These are phyloP conservation scores for Aegilops tauschii DNA, from an alignment of 176 grass and related monocot species.

Conservation along the genomic window DNA sequence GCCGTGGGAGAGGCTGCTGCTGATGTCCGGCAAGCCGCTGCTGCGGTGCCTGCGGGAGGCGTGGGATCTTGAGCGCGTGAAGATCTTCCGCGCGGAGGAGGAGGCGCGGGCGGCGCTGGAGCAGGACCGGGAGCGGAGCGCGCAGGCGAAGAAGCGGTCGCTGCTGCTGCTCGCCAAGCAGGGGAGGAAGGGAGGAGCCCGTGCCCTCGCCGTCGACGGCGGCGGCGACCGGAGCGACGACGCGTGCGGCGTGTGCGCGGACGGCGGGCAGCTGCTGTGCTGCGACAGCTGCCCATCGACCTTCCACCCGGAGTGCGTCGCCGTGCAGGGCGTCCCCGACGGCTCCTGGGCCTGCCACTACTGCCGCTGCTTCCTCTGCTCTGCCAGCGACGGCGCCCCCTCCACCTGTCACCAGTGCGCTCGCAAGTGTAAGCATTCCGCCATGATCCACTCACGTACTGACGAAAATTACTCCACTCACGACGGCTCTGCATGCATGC, in stretches of 20 bases:
- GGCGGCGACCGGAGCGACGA: conserved; percentile 68
- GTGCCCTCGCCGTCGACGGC: not conserved
- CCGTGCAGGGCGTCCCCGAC: conserved; percentile 42
- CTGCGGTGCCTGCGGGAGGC: conserved; percentile 51
- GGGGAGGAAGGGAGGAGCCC: not conserved
- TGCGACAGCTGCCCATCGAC: conserved; percentile 81
- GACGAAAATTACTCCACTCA: not conserved
- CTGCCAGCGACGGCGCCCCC: conserved; percentile 29
- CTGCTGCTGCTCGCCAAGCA: not conserved
- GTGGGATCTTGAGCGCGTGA: conserved; percentile 34
- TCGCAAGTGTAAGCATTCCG: conserved; percentile 45
- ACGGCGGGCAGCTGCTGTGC: conserved; percentile 72
- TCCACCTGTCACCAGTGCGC: conserved; percentile 58
- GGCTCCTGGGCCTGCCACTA: conserved; percentile 75
- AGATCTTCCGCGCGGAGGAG: conserved; percentile 13
- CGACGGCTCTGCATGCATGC: not conserved
- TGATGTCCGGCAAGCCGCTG: conserved; percentile 61
- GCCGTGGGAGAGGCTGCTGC: conserved; percentile 60
- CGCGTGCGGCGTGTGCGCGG: conserved; percentile 76
- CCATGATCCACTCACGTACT: not conserved
- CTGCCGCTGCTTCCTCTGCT: conserved; percentile 71
- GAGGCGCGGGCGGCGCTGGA: conserved; percentile 8
- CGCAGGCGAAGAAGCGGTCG: conserved; percentile 21
- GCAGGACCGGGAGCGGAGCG: conserved; percentile 22
- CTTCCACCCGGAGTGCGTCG: conserved; percentile 74